phyloP scores from a whole-genome alignment of 208 protist species.

The Leishmania lainsoni region DNA sequence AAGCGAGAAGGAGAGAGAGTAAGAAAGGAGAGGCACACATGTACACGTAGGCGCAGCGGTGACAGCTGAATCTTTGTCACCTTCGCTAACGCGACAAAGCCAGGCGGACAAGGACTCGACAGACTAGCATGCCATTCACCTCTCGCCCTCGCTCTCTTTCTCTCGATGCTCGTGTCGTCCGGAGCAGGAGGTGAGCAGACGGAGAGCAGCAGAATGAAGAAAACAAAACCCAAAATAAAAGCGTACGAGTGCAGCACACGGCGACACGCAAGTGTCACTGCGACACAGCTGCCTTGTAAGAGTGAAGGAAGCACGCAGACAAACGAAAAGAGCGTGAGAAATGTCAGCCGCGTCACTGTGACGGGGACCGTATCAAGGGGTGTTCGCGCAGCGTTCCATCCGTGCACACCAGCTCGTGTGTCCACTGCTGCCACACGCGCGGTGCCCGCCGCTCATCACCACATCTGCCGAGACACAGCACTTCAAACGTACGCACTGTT shows the following conservation, averaged over 20 bases:
- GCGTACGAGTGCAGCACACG: background rate
- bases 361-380: background rate
- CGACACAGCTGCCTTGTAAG: background rate
- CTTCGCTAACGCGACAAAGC: background rate
- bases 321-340: no score
- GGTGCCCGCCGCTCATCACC: slow-evolving; percentile 22
- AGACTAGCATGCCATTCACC: background rate
- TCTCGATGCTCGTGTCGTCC: background rate
- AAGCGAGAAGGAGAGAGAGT: background rate
- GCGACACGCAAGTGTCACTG: background rate
- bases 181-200: slow-evolving; percentile 5
- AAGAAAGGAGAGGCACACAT: background rate
- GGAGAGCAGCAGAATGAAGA: background rate
- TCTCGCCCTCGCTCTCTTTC: background rate
- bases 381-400: slow-evolving; percentile 10
- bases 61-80: background rate
- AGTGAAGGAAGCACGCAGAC: background rate
- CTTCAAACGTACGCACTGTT: slow-evolving; percentile 22
- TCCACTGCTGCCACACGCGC: slow-evolving; percentile 33
- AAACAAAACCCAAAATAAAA: background rate
- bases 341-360: background rate
- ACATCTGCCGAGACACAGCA: slow-evolving; percentile 14
- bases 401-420: slow-evolving; percentile 11
- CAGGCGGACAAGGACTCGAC: background rate
- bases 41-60: background rate